phyloP scores from a whole-genome alignment of 345 rosid genomes.

The Erucastrum elatum region DNA sequence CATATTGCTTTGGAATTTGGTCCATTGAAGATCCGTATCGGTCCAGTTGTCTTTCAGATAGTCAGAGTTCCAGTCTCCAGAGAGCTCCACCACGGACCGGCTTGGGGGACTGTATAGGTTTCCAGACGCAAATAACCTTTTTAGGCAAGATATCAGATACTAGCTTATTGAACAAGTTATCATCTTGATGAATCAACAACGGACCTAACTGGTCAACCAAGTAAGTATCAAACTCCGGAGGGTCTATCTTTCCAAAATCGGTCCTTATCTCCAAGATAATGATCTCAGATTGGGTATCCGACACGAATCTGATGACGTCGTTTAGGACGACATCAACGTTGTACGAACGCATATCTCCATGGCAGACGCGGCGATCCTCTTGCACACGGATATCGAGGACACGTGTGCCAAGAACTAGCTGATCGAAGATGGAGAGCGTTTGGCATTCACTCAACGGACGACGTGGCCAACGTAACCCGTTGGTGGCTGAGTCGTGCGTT shows the following conservation, averaged over 20 bases:
- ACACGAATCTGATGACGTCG: too few relatives aligned
- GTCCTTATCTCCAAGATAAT: conserved; percentile 78
- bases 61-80: conserved; percentile 69
- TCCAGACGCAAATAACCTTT: conserved; percentile 81
- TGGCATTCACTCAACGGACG: conserved; percentile 68
- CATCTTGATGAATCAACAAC: conserved; percentile 60
- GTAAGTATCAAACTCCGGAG: conserved; percentile 70
- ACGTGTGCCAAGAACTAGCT: conserved; percentile 67
- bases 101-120: conserved; percentile 68
- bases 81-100: too few relatives aligned
- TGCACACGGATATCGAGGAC: conserved; percentile 74
- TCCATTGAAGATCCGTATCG: conserved; percentile 78
- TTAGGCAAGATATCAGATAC: conserved; percentile 65
- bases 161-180: conserved; percentile 55
- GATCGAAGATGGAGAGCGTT: conserved; percentile 60
- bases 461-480: conserved; percentile 51
- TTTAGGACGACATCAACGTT: conserved; percentile 62
- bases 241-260: conserved; percentile 74
- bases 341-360: conserved; percentile 66
- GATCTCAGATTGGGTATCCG: too few relatives aligned
- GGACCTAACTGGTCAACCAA: conserved; percentile 63
- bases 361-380: conserved; percentile 68
- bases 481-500: conserved; percentile 86
- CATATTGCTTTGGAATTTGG: conserved; percentile 71
- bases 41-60: conserved; percentile 77